Evolutionary conservation across 768 basidiomycete genomes (phyloP).

Genomic region (Suillus variegatus): DNA sequence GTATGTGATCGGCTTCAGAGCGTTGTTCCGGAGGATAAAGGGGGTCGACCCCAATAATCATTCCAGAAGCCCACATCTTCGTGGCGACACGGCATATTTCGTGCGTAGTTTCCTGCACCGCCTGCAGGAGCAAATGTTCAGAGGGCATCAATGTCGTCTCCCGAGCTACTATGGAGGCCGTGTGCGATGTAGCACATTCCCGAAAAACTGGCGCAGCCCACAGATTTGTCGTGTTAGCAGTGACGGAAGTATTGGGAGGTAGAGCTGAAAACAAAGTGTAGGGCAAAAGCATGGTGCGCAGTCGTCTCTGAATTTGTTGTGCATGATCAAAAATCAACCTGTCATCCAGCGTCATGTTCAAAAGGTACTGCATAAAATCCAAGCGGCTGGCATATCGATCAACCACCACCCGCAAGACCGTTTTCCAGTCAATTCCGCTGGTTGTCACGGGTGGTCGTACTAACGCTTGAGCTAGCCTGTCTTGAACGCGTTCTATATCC

Average conservation of each 20-base stretch:
- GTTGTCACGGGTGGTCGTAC: slow-evolving; percentile 1
- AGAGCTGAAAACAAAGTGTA: slow-evolving; percentile 11
- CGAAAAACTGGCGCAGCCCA: slow-evolving; percentile 16
- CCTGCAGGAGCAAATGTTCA: slow-evolving; percentile 15
- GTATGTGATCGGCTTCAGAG: neutral
- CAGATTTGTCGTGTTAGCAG: slow-evolving; percentile 1
- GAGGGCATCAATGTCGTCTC: slow-evolving; percentile 10
- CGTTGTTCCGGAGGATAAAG: slow-evolving; percentile 1
- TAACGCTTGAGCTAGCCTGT: slow-evolving; percentile 12
- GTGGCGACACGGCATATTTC: slow-evolving; percentile 21
- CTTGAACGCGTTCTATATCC: slow-evolving; percentile 12
- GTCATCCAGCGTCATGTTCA: slow-evolving; percentile 25
- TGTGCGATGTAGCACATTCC: slow-evolving; percentile 14
- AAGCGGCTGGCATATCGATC: slow-evolving; percentile 45
- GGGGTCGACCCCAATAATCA: slow-evolving; percentile 13
- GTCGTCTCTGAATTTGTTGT: slow-evolving; percentile 15
- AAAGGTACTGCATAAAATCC: slow-evolving; percentile 38
- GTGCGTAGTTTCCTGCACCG: slow-evolving; percentile 15
- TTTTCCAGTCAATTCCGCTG: slow-evolving; percentile 46
- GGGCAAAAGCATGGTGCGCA: slow-evolving; percentile 19
- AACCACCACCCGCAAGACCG: slow-evolving; percentile 37
- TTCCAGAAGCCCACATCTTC: slow-evolving; percentile 21
- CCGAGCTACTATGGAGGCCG: slow-evolving; percentile 3
- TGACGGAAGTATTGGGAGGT: slow-evolving; percentile 2
- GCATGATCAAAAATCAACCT: slow-evolving; percentile 10